Conservation (phyloP, 1,284 basidiomycete species). For the Leccinum variabile region DNA sequence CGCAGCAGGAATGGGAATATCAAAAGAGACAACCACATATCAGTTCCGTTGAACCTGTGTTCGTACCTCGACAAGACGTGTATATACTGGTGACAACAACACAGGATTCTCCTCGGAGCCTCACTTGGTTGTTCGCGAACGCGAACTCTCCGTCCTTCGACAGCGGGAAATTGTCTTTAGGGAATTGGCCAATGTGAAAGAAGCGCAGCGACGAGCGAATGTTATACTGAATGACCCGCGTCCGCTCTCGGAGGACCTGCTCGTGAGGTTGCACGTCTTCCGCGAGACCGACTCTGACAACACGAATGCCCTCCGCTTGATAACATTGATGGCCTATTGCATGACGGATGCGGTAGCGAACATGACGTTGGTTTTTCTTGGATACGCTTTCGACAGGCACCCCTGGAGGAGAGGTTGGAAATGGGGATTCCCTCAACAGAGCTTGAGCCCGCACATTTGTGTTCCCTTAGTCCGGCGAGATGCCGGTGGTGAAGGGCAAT, state of each 20-base stretch:
- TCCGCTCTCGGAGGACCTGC: constrained; percentile 24
- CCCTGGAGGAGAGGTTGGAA: constrained; percentile 42
- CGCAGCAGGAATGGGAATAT: no score
- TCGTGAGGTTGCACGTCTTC: constrained; percentile 17
- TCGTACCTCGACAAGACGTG: no score
- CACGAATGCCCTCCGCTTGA: constrained; percentile 19
- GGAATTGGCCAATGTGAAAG: constrained; percentile 12
- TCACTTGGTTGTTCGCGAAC: constrained; percentile 24
- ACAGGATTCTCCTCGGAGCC: not conserved
- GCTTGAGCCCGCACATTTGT: constrained; percentile 34
- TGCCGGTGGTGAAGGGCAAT: constrained; percentile 51
- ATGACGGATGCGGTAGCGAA: not conserved
- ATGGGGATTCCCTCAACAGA: constrained; percentile 42
- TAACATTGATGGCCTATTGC: constrained; percentile 6
- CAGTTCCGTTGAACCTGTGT: no score
- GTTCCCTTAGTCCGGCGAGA: constrained; percentile 35
- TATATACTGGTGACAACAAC: not conserved
- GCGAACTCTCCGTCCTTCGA: constrained; percentile 15
- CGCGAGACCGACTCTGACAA: constrained; percentile 2
- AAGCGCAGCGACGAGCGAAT: not conserved
- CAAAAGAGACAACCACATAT: no score
- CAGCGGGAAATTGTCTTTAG: constrained; percentile 10
- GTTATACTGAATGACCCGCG: constrained; percentile 17
- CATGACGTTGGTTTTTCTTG: not conserved
- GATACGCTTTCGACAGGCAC: constrained; percentile 35